Evolutionary conservation across 805 yeast genomes (phyloP).

Genomic region (Kodamaea sagamina): DNA sequence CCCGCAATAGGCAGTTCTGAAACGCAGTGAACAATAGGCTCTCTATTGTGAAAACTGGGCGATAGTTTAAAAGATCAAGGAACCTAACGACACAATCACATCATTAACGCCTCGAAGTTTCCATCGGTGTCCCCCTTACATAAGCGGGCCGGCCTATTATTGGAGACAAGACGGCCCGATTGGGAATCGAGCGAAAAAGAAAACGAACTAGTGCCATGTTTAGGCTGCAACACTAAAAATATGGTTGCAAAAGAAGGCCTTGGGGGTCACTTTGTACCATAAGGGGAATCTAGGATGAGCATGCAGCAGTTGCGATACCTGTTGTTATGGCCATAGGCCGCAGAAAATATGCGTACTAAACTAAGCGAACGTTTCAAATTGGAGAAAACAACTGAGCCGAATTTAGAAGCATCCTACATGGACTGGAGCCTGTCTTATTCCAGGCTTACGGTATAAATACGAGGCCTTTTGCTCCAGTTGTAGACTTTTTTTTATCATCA

Average conservation of each 20-base stretch:
- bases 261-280: no score
- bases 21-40: background rate
- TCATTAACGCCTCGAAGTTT: background rate
- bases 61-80: background rate
- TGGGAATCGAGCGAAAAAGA: background rate
- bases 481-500: background rate
- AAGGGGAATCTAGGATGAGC: no score
- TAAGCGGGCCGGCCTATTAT: background rate
- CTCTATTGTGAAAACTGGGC: conserved; percentile 1
- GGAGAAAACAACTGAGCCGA: no score
- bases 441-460: background rate
- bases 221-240: background rate
- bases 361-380: no score
- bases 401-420: no score
- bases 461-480: background rate
- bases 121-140: conserved; percentile 2
- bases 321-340: no score
- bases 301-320: no score
- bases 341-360: no score
- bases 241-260: no score
- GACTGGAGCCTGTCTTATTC: background rate
- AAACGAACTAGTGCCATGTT: background rate
- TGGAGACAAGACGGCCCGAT: background rate
- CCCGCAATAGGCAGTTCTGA: background rate
- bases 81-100: no score